phyloP scores from a whole-genome alignment of 148 eudicot species.

The Camellia lanceoleosa region DNA sequence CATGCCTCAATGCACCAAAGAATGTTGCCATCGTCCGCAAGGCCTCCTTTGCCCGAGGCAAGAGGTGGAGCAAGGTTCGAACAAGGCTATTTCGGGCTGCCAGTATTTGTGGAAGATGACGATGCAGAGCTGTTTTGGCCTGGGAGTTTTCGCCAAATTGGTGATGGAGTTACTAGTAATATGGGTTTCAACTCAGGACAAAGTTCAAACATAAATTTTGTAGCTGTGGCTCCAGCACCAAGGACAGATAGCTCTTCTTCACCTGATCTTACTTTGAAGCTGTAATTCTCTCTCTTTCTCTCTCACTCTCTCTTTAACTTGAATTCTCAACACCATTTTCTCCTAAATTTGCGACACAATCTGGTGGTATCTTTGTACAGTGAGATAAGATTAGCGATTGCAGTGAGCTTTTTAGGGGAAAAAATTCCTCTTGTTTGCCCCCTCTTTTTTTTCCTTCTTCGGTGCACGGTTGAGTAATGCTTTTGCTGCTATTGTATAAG shows the following conservation, averaged over 20 bases:
- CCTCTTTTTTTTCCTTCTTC: not conserved
- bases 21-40: conserved; percentile 4
- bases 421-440: not conserved
- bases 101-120: conserved; percentile 34
- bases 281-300: conserved; percentile 15
- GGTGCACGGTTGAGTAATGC: not conserved
- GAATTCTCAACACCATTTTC: not conserved
- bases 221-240: conserved; percentile 21
- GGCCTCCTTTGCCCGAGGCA: conserved; percentile 25
- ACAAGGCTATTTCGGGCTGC: conserved; percentile 28
- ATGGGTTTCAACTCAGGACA: conserved; percentile 16
- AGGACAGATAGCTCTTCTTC: conserved; percentile 22
- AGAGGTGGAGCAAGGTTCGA: conserved; percentile 40
- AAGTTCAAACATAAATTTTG: conserved; percentile 25
- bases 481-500: not conserved
- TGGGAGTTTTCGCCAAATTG: conserved; percentile 41
- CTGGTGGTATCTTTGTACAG: conserved; percentile 21
- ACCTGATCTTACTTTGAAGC: conserved; percentile 49
- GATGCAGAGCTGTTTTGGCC: conserved; percentile 45
- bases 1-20: conserved; percentile 46
- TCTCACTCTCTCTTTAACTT: not conserved
- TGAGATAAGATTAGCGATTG: conserved; percentile 11
- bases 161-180: not conserved
- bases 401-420: not conserved
- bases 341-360: conserved; percentile 7